A percentile compares a stretch with the other conserved stretches of the same genome.
phyloP scores from a whole-genome alignment of 768 basidiomycete genomes.

The Coprinopsis cinerea region DNA sequence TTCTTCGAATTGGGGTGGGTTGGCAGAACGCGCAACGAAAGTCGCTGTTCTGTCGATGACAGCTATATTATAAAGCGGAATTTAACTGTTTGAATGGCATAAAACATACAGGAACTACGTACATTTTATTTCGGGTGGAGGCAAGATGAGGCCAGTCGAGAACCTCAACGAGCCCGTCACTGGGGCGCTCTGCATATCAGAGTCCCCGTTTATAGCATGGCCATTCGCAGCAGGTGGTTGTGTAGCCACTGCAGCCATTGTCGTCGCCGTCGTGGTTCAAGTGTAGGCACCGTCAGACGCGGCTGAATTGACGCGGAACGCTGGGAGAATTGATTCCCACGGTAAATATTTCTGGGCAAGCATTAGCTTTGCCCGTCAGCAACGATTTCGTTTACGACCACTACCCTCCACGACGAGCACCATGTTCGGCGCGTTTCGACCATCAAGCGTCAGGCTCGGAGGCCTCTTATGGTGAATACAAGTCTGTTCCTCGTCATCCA shows the following conservation, averaged over 20 bases:
- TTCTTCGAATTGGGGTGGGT: constrained; percentile 90
- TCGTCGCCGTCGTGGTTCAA: constrained; percentile 20
- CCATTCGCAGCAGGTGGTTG: constrained; percentile 28
- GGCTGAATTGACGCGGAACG: constrained; percentile 1
- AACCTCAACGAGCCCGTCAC: constrained; percentile 42
- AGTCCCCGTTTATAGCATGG: constrained; percentile 32
- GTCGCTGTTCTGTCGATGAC: constrained; percentile 94
- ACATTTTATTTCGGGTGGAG: constrained; percentile 95
- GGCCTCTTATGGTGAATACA: constrained; percentile 79
- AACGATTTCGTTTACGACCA: constrained; percentile 3
- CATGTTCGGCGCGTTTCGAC: constrained; percentile 88
- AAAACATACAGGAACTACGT: constrained; percentile 18
- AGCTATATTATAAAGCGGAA: constrained; percentile 42
- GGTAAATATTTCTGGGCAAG: constrained; percentile 20
- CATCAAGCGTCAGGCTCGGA: constrained; percentile 54
- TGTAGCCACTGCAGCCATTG: constrained; percentile 40
- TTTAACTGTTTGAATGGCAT: not conserved
- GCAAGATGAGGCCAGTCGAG: constrained; percentile 84
- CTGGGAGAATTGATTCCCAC: constrained; percentile 22
- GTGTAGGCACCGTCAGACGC: not conserved
- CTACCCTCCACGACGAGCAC: constrained; percentile 12
- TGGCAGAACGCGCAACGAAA: constrained; percentile 89
- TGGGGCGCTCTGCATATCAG: constrained; percentile 32
- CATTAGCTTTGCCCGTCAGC: constrained; percentile 1
- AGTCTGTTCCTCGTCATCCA: not conserved